Base-by-base conservation (phyloP, 2,329 filamentous ascomycete genomes). In the Paecilomyces formosus region DNA sequence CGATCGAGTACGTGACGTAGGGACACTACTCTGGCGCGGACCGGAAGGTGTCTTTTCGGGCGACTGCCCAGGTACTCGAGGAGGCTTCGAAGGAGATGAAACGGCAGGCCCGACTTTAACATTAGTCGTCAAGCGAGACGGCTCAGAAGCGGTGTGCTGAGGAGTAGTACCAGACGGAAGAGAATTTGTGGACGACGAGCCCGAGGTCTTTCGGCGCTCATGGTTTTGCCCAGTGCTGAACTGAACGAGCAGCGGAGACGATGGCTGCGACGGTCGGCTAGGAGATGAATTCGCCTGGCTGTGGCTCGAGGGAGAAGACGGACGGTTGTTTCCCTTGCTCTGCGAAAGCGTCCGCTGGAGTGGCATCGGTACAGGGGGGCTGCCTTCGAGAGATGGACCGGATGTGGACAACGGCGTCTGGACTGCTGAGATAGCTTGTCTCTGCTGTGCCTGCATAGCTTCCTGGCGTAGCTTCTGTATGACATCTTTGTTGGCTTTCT, bases 401-500 rank as follows among this genome's bases (percentile, higher is more conserved):
- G 89, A 85, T 1, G 88, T 89, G 30, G 66, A 64, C 31, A 74
- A 64, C 4, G 70, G 68, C 9, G 64, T 68, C 26, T 74, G 67
- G 9, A 68, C 67, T 35, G 67, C 62, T 6, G 73, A 71, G 3
- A 65, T 64, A 12, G 73, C 64, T 57, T 76, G 72, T 63, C 85
- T 84, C 61, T 81, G 80, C 65, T 86, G 84, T 35, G 82, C 81
- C 66, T 88, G 92, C 77, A 97, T 82, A 2, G 94, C 92, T 73
- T 97, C 92, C 22, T 92, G 91, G 11, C 92, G 87, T 58, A 99
- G 80, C 72, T 97, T 97, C 68, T 97, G 92, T 31, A 99, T 96
- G 30, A 97, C 92, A 68, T 99, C 94, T 72, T 99, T 99, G 76
- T 99, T 99, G 57, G 94, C 94, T 74, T 97, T 97, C 68, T 97